Evolutionary conservation across 2,329 filamentous ascomycete genomes (phyloP).

Genomic region (Xenoacremonium recifei): DNA sequence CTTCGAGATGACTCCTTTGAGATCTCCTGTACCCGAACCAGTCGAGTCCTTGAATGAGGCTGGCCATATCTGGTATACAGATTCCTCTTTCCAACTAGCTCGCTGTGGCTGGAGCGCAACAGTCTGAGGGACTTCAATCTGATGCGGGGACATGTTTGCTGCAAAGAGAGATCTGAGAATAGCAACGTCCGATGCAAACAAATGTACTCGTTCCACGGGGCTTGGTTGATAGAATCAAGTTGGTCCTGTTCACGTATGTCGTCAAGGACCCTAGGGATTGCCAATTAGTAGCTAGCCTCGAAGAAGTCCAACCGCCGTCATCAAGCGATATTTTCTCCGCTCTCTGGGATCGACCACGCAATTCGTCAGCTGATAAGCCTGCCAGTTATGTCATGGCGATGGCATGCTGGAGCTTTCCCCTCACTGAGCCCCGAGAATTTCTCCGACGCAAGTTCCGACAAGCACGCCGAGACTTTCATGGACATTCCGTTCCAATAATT

Average conservation of each 20-base stretch:
- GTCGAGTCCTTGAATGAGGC: slow-evolving; percentile 61
- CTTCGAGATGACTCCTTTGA: slow-evolving; percentile 56
- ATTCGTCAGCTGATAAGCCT: too few species aligned
- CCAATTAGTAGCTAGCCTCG: slow-evolving; percentile 5
- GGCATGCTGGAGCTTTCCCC: too few species aligned
- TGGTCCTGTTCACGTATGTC: slow-evolving; percentile 2
- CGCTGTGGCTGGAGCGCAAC: slow-evolving; percentile 25
- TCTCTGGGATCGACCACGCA: too few species aligned
- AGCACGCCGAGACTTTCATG: not conserved
- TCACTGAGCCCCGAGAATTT: slow-evolving; percentile 19
- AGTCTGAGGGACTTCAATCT: too few species aligned
- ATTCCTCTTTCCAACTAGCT: slow-evolving; percentile 59
- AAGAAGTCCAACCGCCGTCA: too few species aligned
- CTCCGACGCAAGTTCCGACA: slow-evolving; percentile 18
- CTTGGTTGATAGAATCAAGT: not conserved
- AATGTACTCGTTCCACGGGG: too few species aligned
- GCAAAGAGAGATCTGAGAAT: too few species aligned
- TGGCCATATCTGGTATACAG: slow-evolving; percentile 62
- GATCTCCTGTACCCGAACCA: slow-evolving; percentile 53
- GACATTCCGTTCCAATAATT: too few species aligned
- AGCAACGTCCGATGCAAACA: too few species aligned
- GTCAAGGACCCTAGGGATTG: not conserved
- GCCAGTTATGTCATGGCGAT: too few species aligned
- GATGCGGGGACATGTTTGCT: too few species aligned
- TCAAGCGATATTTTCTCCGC: too few species aligned